phyloP scores from a whole-genome alignment of 1,284 basidiomycete species.

The Cutaneotrichosporon cavernicola region DNA sequence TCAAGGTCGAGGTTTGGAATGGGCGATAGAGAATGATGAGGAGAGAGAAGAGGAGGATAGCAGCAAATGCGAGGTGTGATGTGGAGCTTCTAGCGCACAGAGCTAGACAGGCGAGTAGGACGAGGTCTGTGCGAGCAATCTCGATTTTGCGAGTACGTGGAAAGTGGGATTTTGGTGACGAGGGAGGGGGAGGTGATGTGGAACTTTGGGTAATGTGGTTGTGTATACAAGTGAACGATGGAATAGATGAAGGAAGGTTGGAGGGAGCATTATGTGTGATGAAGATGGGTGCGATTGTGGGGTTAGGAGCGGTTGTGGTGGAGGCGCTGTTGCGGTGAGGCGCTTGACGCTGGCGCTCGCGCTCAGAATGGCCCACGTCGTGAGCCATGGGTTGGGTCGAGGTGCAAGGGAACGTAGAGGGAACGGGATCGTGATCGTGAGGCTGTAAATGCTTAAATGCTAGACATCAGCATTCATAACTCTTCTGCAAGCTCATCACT shows the following conservation, averaged over 20 bases:
- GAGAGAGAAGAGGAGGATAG: background rate
- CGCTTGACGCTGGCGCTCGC: background rate
- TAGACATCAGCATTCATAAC: background rate
- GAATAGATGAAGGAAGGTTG: background rate
- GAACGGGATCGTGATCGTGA: background rate
- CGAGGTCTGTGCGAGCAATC: constrained; percentile 1
- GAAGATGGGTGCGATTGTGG: background rate
- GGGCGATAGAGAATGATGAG: background rate
- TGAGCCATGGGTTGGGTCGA: background rate
- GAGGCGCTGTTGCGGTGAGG: background rate
- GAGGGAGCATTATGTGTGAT: background rate
- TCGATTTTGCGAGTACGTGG: background rate
- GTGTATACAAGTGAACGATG: background rate
- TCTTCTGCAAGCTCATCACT: background rate
- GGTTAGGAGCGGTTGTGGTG: background rate
- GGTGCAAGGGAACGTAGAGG: background rate
- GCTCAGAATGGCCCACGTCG: background rate
- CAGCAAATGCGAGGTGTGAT: background rate
- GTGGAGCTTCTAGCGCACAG: constrained; percentile 3
- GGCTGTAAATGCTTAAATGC: too few species aligned
- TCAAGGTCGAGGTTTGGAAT: background rate
- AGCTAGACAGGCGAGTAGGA: constrained; percentile 4
- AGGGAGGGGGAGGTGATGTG: background rate
- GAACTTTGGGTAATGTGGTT: background rate
- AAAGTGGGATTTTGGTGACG: background rate